phyloP scores from a whole-genome alignment of 176 grass and related monocot genomes.

The Cenchrus americanus region DNA sequence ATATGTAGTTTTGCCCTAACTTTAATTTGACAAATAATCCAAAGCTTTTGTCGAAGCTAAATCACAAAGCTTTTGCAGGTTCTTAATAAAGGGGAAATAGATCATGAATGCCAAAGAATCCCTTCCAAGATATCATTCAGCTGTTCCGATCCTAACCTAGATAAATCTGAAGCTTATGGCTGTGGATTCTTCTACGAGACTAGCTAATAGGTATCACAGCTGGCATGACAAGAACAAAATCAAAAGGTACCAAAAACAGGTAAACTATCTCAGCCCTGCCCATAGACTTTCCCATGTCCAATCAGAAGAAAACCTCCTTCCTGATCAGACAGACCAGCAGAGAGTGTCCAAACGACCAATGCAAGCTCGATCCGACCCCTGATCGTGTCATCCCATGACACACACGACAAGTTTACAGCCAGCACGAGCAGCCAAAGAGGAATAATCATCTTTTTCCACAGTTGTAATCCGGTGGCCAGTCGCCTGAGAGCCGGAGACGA shows the following conservation, averaged over 20 bases:
- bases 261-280: slow-evolving; percentile 7
- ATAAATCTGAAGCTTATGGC: not conserved
- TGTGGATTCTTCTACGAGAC: not conserved
- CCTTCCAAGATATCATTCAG: not conserved
- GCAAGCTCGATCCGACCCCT: not conserved
- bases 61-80: not conserved
- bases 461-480: slow-evolving; percentile 22
- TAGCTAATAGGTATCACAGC: not conserved
- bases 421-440: slow-evolving; percentile 26
- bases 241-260: not conserved
- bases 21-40: not conserved
- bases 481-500: not conserved
- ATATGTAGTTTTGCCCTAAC: not conserved
- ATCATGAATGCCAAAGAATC: not conserved
- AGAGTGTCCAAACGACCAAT: not conserved
- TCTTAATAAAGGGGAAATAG: not conserved
- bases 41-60: not conserved
- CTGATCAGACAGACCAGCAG: not conserved
- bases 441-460: slow-evolving; percentile 28
- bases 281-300: slow-evolving; percentile 7
- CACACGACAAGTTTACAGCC: slow-evolving; percentile 42
- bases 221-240: not conserved
- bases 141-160: no score
- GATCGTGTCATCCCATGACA: slow-evolving; percentile 29
- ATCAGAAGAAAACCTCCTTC: slow-evolving; percentile 17